phyloP scores from a whole-genome alignment of 495 filamentous ascomycete genomes.

The Parachaetomium inaequale region DNA sequence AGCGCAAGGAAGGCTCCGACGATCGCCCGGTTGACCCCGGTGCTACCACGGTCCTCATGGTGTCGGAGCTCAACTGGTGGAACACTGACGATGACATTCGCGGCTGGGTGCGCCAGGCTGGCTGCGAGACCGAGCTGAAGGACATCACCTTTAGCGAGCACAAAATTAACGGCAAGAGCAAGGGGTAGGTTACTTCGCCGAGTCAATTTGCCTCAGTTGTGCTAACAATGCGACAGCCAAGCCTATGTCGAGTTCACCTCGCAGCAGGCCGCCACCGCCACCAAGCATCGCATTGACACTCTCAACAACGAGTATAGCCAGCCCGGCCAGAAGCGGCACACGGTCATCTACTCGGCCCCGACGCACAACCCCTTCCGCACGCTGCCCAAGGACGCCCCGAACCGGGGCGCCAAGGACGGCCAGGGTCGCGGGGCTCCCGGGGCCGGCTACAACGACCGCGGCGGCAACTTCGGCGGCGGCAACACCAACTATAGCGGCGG shows the following conservation, averaged over 20 bases:
- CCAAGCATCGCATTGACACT: slow-evolving; percentile 75
- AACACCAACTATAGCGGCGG: slow-evolving; percentile 36
- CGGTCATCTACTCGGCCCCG: slow-evolving; percentile 71
- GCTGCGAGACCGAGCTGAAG: slow-evolving; percentile 77
- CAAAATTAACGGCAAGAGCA: slow-evolving; percentile 98
- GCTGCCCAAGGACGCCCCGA: slow-evolving; percentile 83
- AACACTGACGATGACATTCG: slow-evolving; percentile 92
- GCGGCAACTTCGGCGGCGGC: slow-evolving; percentile 37
- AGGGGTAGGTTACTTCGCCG: slow-evolving; percentile 61
- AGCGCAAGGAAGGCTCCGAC: slow-evolving; percentile 71
- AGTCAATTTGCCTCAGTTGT: neutral
- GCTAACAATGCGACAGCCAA: slow-evolving; percentile 56
- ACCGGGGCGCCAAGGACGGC: slow-evolving; percentile 64
- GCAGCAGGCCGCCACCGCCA: slow-evolving; percentile 78
- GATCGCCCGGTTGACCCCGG: slow-evolving; percentile 75
- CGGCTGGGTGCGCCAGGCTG: slow-evolving; percentile 74
- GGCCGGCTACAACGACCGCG: slow-evolving; percentile 30
- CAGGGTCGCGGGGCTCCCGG: slow-evolving; percentile 34
- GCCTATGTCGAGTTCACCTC: slow-evolving; percentile 83
- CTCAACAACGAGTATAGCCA: slow-evolving; percentile 40
- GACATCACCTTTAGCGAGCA: slow-evolving; percentile 96
- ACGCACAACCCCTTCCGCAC: slow-evolving; percentile 85
- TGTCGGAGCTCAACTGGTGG: slow-evolving; percentile 95
- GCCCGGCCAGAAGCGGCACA: slow-evolving; percentile 61
- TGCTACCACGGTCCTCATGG: slow-evolving; percentile 75